Conservation (phyloP, 2,329 filamentous ascomycete species). For the Chaetothyriales sp. region DNA sequence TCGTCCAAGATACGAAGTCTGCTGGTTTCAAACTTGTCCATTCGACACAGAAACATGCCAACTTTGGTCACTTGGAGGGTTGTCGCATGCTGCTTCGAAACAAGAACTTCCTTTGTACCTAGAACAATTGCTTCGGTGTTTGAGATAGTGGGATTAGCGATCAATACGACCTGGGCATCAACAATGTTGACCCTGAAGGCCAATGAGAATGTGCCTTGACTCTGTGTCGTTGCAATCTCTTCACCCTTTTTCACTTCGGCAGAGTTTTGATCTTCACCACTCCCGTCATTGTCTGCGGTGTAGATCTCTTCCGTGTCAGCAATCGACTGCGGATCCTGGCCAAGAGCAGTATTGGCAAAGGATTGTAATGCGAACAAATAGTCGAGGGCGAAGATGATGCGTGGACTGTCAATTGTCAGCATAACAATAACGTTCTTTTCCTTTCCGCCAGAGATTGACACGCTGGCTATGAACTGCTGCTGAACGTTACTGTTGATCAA, state of each 20-base stretch:
- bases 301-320: slow-evolving; percentile 19
- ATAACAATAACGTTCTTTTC: slow-evolving; percentile 76
- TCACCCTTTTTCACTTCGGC: slow-evolving; percentile 24
- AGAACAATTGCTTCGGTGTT: slow-evolving; percentile 93
- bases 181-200: slow-evolving; percentile 89
- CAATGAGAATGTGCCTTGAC: slow-evolving; percentile 44
- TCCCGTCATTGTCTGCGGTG: slow-evolving; percentile 33
- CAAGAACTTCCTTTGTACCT: slow-evolving; percentile 78
- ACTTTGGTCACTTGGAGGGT: slow-evolving; percentile 87
- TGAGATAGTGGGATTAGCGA: slow-evolving; percentile 78
- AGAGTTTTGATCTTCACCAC: slow-evolving; percentile 33
- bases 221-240: slow-evolving; percentile 13
- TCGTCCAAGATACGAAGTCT: slow-evolving; percentile 88
- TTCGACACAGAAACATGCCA: slow-evolving; percentile 96
- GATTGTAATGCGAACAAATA: slow-evolving; percentile 82
- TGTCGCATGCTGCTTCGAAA: slow-evolving; percentile 85
- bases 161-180: slow-evolving; percentile 89
- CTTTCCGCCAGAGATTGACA: slow-evolving; percentile 76
- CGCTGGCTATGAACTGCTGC: slow-evolving; percentile 94
- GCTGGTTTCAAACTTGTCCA: slow-evolving; percentile 91
- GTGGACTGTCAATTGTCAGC: slow-evolving; percentile 83
- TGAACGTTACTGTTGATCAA: slow-evolving; percentile 81
- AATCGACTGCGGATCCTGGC: slow-evolving; percentile 41
- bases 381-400: slow-evolving; percentile 87
- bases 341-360: slow-evolving; percentile 59